Evolutionary conservation across 148 eudicot genomes (phyloP).

Genomic region (Rhododendron williamsianum): DNA sequence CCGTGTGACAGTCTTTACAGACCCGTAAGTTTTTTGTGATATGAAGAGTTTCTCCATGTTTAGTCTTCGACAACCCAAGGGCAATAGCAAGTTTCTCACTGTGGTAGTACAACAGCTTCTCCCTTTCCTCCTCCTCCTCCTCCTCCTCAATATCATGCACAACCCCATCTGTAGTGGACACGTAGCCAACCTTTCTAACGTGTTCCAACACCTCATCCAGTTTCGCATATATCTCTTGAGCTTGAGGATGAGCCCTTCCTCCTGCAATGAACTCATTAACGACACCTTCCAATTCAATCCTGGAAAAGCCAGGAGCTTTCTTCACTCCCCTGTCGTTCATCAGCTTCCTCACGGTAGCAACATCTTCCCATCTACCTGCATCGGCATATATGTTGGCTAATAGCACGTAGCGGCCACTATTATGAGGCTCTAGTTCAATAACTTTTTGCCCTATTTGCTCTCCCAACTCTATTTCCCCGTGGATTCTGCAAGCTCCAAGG

Average conservation of each 20-base stretch:
- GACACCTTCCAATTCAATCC: slow-evolving; percentile 47
- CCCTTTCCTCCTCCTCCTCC: slow-evolving; percentile 29
- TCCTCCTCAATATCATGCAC: slow-evolving; percentile 48
- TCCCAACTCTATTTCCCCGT: slow-evolving; percentile 48
- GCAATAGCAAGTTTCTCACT: slow-evolving; percentile 85
- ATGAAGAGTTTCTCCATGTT: slow-evolving; percentile 47
- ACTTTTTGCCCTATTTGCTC: slow-evolving; percentile 49
- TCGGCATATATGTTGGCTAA: slow-evolving; percentile 59
- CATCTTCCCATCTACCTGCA: slow-evolving; percentile 63
- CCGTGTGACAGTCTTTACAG: slow-evolving; percentile 67
- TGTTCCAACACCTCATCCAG: slow-evolving; percentile 44
- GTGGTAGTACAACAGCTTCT: slow-evolving; percentile 46
- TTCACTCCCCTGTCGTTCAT: slow-evolving; percentile 66
- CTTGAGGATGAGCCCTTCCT: slow-evolving; percentile 49
- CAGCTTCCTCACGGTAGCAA: slow-evolving; percentile 50
- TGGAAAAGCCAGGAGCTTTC: slow-evolving; percentile 48
- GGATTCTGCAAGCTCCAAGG: slow-evolving; percentile 69
- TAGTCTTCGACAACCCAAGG: slow-evolving; percentile 54
- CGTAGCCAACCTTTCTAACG: slow-evolving; percentile 44
- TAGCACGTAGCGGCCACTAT: slow-evolving; percentile 65
- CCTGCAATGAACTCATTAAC: slow-evolving; percentile 58
- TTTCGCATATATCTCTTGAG: slow-evolving; percentile 46
- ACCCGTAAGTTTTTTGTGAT: slow-evolving; percentile 66
- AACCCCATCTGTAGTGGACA: slow-evolving; percentile 35
- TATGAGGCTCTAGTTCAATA: slow-evolving; percentile 54